Evolutionary conservation across 164 flowering plant genomes (phyloP).

Genomic region (Magnolia kwangsiensis): DNA sequence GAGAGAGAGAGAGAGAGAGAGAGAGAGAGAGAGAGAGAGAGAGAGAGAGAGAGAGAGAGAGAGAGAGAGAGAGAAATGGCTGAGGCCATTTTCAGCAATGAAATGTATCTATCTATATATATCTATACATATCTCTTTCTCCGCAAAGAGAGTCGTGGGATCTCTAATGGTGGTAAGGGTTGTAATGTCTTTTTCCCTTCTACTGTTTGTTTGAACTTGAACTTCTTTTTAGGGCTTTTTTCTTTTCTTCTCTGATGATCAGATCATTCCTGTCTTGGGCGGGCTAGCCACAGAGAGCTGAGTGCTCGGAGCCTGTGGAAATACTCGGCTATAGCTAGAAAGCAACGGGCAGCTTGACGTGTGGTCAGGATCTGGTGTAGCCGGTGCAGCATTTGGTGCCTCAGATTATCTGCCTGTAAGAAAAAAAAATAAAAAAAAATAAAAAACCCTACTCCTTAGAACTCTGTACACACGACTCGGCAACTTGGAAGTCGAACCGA

Average conservation of each 20-base stretch:
- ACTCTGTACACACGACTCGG: too few relatives aligned
- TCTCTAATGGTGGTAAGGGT: not conserved
- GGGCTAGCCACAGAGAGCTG: slow-evolving; percentile 77
- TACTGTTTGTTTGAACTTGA: not conserved
- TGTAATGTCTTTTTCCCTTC: not conserved
- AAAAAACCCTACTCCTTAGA: too few relatives aligned
- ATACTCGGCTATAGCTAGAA: slow-evolving; percentile 71
- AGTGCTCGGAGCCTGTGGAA: slow-evolving; percentile 84
- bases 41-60: not conserved
- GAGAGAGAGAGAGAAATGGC: not conserved
- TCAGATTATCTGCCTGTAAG: slow-evolving; percentile 76
- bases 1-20: not conserved
- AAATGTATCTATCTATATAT: slow-evolving; percentile 4
- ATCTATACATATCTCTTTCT: slow-evolving; percentile 22
- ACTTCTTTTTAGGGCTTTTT: too few relatives aligned
- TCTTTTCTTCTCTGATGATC: not conserved
- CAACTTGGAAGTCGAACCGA: too few relatives aligned
- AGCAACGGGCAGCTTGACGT: slow-evolving; percentile 74
- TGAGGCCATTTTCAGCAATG: slow-evolving; percentile 1
- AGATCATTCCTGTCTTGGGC: slow-evolving; percentile 57
- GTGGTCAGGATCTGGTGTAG: slow-evolving; percentile 66
- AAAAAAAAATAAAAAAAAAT: not conserved
- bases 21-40: not conserved
- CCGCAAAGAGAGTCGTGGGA: not conserved
- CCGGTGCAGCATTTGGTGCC: slow-evolving; percentile 79